These are phyloP conservation scores for Aquilaria agallochum DNA, from an alignment of 441 rosid species.

Conservation along the genomic window DNA sequence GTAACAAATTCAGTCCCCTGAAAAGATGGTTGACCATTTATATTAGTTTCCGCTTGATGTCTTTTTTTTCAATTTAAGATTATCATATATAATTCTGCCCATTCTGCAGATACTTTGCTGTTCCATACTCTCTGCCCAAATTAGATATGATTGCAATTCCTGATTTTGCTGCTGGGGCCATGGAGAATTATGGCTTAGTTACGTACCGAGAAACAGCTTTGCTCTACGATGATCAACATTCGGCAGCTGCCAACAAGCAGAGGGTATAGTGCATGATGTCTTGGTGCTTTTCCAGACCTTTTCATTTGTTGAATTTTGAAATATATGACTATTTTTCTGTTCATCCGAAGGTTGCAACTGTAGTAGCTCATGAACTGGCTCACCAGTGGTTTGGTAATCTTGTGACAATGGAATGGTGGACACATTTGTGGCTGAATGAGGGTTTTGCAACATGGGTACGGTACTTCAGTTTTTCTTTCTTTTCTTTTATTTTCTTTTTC, in stretches of 20 bases:
- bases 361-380: constrained; percentile 96
- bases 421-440: constrained; percentile 95
- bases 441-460: constrained; percentile 99
- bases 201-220: constrained; percentile 89
- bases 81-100: constrained; percentile 9
- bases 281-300: constrained; percentile 3
- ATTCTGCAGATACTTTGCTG: constrained; percentile 71
- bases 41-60: constrained; percentile 1
- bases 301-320: not conserved
- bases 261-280: constrained; percentile 40
- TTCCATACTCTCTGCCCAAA: constrained; percentile 88
- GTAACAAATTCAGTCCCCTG: constrained; percentile 7
- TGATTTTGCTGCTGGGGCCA: constrained; percentile 97
- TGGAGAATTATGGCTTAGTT: constrained; percentile 97
- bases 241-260: constrained; percentile 96
- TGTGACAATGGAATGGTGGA: constrained; percentile 99
- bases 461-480: constrained; percentile 12
- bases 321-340: constrained; percentile 11
- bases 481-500: not conserved
- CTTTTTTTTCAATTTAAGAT: constrained; percentile 2
- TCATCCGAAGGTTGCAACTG: constrained; percentile 71
- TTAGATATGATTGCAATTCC: constrained; percentile 97
- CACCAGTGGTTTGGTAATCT: constrained; percentile 99
- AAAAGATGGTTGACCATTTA: no score
- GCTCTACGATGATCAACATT: constrained; percentile 87